These are phyloP conservation scores for Kwoniella shandongensis DNA, from an alignment of 768 basidiomycete genomes.

Conservation along the genomic window DNA sequence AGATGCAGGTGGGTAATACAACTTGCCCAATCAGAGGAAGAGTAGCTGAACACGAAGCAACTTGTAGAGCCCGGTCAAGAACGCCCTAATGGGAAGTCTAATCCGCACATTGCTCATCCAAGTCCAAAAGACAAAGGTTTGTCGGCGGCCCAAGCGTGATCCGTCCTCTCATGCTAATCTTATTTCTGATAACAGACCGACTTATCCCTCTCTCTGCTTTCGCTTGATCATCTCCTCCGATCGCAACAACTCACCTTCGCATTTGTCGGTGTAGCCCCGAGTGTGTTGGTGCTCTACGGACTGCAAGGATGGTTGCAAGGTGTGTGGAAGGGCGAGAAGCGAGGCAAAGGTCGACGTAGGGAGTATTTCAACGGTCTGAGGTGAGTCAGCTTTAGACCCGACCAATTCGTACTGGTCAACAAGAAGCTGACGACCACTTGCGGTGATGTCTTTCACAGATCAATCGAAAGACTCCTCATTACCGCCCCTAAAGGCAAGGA, in stretches of 20 bases:
- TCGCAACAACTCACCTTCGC: constrained; percentile 95
- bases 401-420: not conserved
- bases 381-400: constrained; percentile 53
- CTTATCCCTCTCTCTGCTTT: constrained; percentile 80
- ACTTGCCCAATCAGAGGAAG: not conserved
- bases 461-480: constrained; percentile 46
- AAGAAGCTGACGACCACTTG: not conserved
- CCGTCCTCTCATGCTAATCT: not conserved
- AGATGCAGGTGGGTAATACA: constrained; percentile 64
- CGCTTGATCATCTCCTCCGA: constrained; percentile 89
- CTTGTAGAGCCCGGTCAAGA: constrained; percentile 67
- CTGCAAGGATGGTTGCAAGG: constrained; percentile 60
- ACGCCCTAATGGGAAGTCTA: constrained; percentile 74
- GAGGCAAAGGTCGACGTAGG: constrained; percentile 56
- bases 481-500: constrained; percentile 41
- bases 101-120: constrained; percentile 85
- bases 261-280: constrained; percentile 93
- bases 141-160: constrained; percentile 2
- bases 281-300: constrained; percentile 74
- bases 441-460: constrained; percentile 19
- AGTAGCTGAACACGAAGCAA: constrained; percentile 1
- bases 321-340: constrained; percentile 64
- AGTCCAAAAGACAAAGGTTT: constrained; percentile 92
- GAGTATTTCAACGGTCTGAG: constrained; percentile 70
- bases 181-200: constrained; percentile 69